phyloP scores from a whole-genome alignment of 1,139 yeast species.

The Yamadazyma taylorii region DNA sequence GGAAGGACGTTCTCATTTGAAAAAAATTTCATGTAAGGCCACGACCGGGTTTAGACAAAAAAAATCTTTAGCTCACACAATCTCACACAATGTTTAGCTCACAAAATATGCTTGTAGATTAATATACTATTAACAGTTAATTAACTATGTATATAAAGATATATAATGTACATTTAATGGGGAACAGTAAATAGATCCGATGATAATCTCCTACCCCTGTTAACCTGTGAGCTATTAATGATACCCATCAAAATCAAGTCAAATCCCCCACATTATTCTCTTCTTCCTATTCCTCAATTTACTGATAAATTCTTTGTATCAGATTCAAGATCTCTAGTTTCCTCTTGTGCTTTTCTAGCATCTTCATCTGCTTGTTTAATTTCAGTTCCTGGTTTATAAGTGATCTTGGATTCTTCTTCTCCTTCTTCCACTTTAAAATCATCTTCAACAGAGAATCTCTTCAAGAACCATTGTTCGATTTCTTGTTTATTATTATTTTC shows the following conservation, averaged over 20 bases:
- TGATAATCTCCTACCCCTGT: no score
- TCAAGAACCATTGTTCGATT: constrained; percentile 70
- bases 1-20: constrained; percentile 7
- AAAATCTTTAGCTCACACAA: no score
- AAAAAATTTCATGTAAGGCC: constrained; percentile 14
- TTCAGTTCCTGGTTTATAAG: constrained; percentile 50
- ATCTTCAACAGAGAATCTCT: constrained; percentile 72
- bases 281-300: background rate
- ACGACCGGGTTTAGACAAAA: no score
- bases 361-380: constrained; percentile 47
- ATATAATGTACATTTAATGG: constrained; percentile 4
- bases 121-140: background rate
- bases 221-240: no score
- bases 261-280: background rate
- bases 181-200: no score
- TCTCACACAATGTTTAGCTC: no score
- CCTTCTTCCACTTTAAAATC: constrained; percentile 42
- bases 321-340: constrained; percentile 12
- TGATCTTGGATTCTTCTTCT: constrained; percentile 47
- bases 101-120: background rate
- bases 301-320: constrained; percentile 11
- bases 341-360: constrained; percentile 31
- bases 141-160: constrained; percentile 3
- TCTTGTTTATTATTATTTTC: constrained; percentile 68
- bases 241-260: no score